phyloP scores from a whole-genome alignment of 1,284 basidiomycete species.

The Rhodofomes roseus region DNA sequence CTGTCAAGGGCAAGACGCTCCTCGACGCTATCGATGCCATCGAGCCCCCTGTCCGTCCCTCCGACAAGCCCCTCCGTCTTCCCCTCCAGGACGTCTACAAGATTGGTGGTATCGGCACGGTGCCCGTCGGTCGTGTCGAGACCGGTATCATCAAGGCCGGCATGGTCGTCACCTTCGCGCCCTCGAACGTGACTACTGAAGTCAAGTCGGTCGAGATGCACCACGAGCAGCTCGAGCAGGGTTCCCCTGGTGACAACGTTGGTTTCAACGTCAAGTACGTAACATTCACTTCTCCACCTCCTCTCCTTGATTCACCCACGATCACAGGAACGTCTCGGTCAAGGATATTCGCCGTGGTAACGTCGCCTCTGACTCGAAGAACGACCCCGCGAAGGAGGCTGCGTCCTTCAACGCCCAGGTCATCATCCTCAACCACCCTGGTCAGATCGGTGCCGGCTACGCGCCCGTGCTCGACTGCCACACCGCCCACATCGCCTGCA shows the following conservation, averaged over 20 bases:
- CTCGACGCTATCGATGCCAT: constrained; percentile 99
- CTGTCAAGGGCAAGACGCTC: constrained; percentile 96
- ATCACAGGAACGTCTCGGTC: constrained; percentile 94
- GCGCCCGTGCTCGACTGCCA: constrained; percentile 99
- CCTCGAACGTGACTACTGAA: constrained; percentile 98
- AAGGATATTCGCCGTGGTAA: constrained; percentile 99
- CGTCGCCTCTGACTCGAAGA: constrained; percentile 99
- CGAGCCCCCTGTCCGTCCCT: constrained; percentile 94
- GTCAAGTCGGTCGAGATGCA: constrained; percentile 99
- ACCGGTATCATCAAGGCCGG: constrained; percentile 99
- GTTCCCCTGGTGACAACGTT: constrained; percentile 98
- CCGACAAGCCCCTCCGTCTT: constrained; percentile 99
- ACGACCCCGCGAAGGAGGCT: constrained; percentile 99
- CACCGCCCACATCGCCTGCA: constrained; percentile 99
- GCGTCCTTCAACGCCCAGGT: constrained; percentile 99
- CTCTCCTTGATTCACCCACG: not conserved
- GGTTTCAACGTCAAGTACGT: constrained; percentile 94
- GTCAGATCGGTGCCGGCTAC: constrained; percentile 98
- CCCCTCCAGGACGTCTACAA: constrained; percentile 99
- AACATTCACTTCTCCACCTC: not conserved
- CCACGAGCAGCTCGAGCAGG: constrained; percentile 97
- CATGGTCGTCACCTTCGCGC: constrained; percentile 98
- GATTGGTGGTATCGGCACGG: constrained; percentile 99
- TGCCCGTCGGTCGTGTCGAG: constrained; percentile 99
- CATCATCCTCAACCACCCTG: constrained; percentile 99